A percentile compares a stretch with the other conserved stretches of the same genome.
phyloP scores from a whole-genome alignment of 257 asterid species.

The Solanum tacnaense region DNA sequence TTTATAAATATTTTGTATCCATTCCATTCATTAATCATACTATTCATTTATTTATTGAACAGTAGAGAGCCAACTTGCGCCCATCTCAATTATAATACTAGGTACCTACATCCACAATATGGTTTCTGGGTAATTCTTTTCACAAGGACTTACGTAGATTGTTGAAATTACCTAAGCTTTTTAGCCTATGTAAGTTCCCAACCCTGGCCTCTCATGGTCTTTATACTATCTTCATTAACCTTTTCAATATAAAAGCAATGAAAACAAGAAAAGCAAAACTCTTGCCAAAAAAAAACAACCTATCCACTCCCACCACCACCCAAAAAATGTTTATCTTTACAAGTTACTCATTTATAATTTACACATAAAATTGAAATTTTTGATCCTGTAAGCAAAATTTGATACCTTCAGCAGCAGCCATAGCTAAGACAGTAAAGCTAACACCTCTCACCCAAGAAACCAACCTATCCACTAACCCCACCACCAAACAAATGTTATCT shows the following conservation, averaged over 20 bases:
- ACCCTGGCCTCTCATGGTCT: neutral
- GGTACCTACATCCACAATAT: neutral
- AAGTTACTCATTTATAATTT: neutral
- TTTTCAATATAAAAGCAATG: neutral
- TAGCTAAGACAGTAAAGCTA: neutral
- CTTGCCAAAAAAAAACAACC: neutral
- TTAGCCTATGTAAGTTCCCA: neutral
- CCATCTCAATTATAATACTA: neutral
- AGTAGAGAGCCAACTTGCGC: neutral
- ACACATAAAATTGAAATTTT: neutral
- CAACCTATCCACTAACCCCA: no score
- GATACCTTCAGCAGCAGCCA: constrained; percentile 62
- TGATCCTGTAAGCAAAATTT: neutral
- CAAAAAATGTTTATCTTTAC: neutral
- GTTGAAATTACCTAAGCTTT: neutral
- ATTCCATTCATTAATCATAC: neutral
- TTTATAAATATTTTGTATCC: neutral
- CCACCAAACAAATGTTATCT: neutral
- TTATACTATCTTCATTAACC: neutral
- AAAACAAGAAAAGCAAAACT: neutral
- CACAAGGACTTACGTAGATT: neutral
- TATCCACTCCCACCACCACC: neutral
- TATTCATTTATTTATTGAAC: neutral
- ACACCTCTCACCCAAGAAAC: neutral
- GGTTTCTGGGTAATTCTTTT: neutral